A percentile compares a stretch with the other conserved stretches of the same genome.
Conservation (phyloP, 192 early-diverging fungal genomes). For the Chytriomyces sp. region DNA sequence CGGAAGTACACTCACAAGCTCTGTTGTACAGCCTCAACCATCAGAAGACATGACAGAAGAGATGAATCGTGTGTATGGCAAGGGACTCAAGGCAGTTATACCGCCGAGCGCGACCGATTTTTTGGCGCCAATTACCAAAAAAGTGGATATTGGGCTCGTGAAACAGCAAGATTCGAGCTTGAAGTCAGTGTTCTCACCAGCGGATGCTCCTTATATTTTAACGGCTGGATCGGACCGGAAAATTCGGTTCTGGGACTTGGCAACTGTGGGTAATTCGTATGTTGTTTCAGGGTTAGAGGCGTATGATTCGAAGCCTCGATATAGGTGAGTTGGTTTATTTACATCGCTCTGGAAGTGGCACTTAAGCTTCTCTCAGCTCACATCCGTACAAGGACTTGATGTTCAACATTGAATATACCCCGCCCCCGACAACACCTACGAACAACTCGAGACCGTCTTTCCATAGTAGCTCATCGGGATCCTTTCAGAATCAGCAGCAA, state of each 20-base stretch:
- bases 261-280: constrained; percentile 69
- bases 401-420: constrained; percentile 60
- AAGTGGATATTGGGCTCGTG: neutral
- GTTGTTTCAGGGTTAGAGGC: constrained; percentile 67
- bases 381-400: constrained; percentile 56
- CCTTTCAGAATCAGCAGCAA: constrained; percentile 37
- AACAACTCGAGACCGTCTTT: constrained; percentile 18
- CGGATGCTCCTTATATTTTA: constrained; percentile 67
- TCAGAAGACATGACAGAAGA: constrained; percentile 35
- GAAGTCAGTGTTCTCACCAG: constrained; percentile 20
- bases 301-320: constrained; percentile 59
- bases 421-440: constrained; percentile 28
- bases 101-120: neutral
- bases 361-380: constrained; percentile 41
- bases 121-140: constrained; percentile 10
- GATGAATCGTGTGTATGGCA: constrained; percentile 44
- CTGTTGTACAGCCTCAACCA: neutral
- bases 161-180: neutral
- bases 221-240: constrained; percentile 83
- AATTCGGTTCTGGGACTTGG: constrained; percentile 81
- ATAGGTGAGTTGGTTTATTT: constrained; percentile 51
- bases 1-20: neutral
- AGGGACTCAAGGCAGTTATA: constrained; percentile 44
- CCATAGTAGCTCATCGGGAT: constrained; percentile 20
- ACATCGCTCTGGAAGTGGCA: neutral